Base-by-base conservation (phyloP, 768 basidiomycete species). In the Tricholoma terreum region DNA sequence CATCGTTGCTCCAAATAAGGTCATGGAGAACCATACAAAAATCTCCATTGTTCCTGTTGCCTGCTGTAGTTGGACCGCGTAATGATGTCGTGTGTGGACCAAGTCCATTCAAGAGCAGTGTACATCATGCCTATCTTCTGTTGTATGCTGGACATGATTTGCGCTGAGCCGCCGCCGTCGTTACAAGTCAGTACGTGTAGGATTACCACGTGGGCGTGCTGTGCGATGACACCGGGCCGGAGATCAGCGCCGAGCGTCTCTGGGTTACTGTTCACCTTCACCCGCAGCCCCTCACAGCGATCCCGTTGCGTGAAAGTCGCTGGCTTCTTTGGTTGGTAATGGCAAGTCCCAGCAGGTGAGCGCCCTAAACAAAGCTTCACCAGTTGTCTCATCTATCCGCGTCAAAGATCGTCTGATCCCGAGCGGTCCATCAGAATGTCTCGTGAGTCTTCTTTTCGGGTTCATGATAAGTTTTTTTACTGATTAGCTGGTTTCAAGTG, bases 391-490 rank as follows among this genome's bases (percentile, higher is more conserved):
- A 64, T 55, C 46, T 24, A 31, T 54, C 60, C 58, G 30, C 14
- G 38, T 52, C 56, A 30, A 58, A 80, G 76, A 72, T 74, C 72
- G 63, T 72, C 71, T 71, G 80, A 83, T 75, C 72, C 77, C 58
- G 77, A 77, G 68, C 77, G 73, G 57, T 69, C 67, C 60, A 74
- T 84, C 64, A 75, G 79, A 72, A 76, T 84, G 17, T 81, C 79
- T 58, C 65, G 82, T 84, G 58, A 67, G 80, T 71, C 27, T 38
- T 56, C 36, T 51, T 45, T 35, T 31, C 24, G 35, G 6, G 24
- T 30, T 54, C 53, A 33, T 42, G 45, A 31, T 53, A 42, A 33
- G 21, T 38, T 50, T 19, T 51, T 8, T 42, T 40, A 11, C 52
- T 54, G 11, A 55, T 31, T 24, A 30, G n/a, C 35, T 21, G 31